These are phyloP conservation scores for Tetrahymena malaccensis DNA, from an alignment of 73 alveolate genomes.

Conservation along the genomic window DNA sequence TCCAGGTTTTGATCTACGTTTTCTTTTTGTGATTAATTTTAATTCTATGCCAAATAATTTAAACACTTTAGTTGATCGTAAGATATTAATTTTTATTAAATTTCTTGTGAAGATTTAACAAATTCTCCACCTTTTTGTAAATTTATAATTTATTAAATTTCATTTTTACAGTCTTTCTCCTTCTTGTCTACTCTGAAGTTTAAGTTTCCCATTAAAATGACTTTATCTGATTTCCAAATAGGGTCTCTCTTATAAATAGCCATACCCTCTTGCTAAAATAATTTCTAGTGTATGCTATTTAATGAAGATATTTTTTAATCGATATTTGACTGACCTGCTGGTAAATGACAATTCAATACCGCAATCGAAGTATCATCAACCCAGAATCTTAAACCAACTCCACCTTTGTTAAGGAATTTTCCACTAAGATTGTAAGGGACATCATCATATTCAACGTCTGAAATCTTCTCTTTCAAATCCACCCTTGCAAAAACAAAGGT, in stretches of 20 bases:
- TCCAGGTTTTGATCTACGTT: neutral
- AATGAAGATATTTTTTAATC: slow-evolving; percentile 53
- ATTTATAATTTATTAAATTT: neutral
- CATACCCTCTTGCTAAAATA: slow-evolving; percentile 43
- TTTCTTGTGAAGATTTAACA: neutral
- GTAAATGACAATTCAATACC: slow-evolving; percentile 75
- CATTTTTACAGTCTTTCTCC: slow-evolving; percentile 1
- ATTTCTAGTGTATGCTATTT: slow-evolving; percentile 43
- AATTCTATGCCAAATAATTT: neutral
- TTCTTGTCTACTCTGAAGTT: slow-evolving; percentile 18
- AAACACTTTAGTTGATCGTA: neutral
- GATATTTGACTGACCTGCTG: slow-evolving; percentile 48
- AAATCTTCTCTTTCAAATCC: slow-evolving; percentile 32
- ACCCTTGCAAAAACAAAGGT: slow-evolving; percentile 52
- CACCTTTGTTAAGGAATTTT: slow-evolving; percentile 87
- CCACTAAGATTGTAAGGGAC: slow-evolving; percentile 86
- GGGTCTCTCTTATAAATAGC: slow-evolving; percentile 15
- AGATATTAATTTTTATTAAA: neutral
- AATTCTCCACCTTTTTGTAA: neutral
- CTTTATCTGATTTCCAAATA: neutral
- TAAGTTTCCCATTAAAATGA: slow-evolving; percentile 40
- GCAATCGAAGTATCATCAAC: slow-evolving; percentile 57
- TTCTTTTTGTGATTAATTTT: neutral
- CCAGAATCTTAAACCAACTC: slow-evolving; percentile 65
- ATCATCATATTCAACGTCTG: slow-evolving; percentile 39